These are phyloP conservation scores for Fonsecaea monophora DNA, from an alignment of 2,329 filamentous ascomycete genomes.

Conservation along the genomic window DNA sequence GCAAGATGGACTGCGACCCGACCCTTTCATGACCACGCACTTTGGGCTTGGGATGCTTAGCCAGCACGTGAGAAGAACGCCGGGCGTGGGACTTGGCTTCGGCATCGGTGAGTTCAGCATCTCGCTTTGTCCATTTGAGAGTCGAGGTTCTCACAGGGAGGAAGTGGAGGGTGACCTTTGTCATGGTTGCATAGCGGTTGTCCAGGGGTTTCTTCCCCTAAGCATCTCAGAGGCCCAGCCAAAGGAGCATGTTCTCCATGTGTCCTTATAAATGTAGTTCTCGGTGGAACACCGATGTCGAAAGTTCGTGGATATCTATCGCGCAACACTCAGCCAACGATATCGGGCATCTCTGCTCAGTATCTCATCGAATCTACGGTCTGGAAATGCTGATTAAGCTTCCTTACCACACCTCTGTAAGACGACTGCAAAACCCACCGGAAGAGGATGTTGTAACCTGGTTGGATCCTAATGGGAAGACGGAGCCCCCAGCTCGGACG, in stretches of 20 bases:
- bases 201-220: not conserved
- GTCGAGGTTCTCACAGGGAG: not conserved
- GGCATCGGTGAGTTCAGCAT: slow-evolving; percentile 1
- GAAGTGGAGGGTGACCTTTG: not conserved
- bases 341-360: not conserved
- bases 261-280: no score
- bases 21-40: not conserved
- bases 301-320: not conserved
- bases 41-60: not conserved
- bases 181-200: not conserved
- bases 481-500: not conserved
- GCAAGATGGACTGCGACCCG: slow-evolving; percentile 1
- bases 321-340: not conserved
- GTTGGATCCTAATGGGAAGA: not conserved
- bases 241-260: no score
- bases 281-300: not conserved
- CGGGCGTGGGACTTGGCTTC: slow-evolving; percentile 8
- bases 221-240: not conserved
- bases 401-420: no score
- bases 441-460: not conserved
- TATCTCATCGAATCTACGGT: not conserved
- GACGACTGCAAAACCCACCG: no score
- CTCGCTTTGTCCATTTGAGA: not conserved
- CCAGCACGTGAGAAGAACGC: not conserved
- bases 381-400: not conserved